Base-by-base conservation (phyloP, 345 rosid species). In the Hypericum androsaemum region DNA sequence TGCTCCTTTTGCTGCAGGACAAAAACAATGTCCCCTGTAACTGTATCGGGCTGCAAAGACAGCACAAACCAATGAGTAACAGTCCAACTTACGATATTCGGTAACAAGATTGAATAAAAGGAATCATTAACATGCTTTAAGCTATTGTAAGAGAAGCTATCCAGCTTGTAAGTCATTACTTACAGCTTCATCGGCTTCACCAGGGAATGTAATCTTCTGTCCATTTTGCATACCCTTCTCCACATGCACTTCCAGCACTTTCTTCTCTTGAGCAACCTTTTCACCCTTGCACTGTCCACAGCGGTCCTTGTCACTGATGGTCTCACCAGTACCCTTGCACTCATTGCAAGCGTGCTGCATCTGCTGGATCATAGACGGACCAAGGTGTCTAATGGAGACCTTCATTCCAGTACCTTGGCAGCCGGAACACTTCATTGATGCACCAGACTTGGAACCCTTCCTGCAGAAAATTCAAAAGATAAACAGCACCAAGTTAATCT, bases 1-100 rank as follows among this genome's bases (percentile, higher is more conserved):
- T 80, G 85, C 47, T 82, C 89, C 43, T 65, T 80, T 65, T 82
- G 89, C 41, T 80, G 83, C 17, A 79, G 73, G 43, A 81, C 74
- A 61, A 83, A 83, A 15, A 83, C 87, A 5, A 67, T 62, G 40
- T 67, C 71, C 44, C 71, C 71, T n/a, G 71, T 67, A 11, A 67
- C 36, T 3, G 57, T 83, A 56, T 83, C 90, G 38, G 87, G 90
- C 90, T 83, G 84, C 58, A 51, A 50, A 48, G 45, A 53, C 5
- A 6, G 39, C 15, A 2, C 17, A 12, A 32, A 14, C 32, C 40
- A 56, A n/a, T 13, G 12, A 51, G 37, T 14, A 50, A 22, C 32
- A 22, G 32, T 1, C 32, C 32, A 22, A 22, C 32, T 22, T 22
- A 22, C 1, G 28, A 0, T 10, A 14, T 8, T 12, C 6, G 14